A percentile compares a stretch with the other conserved stretches of the same genome.
These are phyloP conservation scores for Tetrapyrgos nigripes DNA, from an alignment of 1,284 basidiomycete species.

Conservation along the genomic window DNA sequence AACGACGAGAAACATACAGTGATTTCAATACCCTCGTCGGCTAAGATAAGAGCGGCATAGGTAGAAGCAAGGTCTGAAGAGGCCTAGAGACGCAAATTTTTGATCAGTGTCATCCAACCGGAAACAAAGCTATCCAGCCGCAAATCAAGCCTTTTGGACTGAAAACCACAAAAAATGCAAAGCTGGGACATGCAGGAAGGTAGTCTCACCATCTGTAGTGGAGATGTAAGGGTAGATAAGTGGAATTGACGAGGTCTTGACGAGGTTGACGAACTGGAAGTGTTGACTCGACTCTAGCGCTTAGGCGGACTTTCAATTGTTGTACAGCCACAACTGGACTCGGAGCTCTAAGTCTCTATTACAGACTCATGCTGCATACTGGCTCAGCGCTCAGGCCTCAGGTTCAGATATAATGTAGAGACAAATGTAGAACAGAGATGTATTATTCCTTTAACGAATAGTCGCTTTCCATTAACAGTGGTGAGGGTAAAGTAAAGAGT, in stretches of 20 bases:
- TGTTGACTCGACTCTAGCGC: not conserved
- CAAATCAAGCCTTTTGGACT: not conserved
- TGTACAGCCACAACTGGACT: not conserved
- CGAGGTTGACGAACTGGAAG: not conserved
- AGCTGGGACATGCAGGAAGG: not conserved
- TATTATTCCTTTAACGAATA: too few relatives aligned
- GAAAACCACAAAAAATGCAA: not conserved
- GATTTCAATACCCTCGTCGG: conserved; percentile 96
- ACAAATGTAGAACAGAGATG: too few relatives aligned
- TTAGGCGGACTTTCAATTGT: not conserved
- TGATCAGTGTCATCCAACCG: conserved; percentile 7
- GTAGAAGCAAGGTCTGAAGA: conserved; percentile 83
- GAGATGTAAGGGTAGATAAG: not conserved
- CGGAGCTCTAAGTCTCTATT: too few relatives aligned
- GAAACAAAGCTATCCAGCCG: conserved; percentile 3
- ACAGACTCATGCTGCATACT: too few relatives aligned
- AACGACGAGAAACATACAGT: conserved; percentile 72
- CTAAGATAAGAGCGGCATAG: conserved; percentile 95
- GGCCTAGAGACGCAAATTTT: conserved; percentile 46
- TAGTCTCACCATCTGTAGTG: not conserved
- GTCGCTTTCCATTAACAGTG: too few relatives aligned
- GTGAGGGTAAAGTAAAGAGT: not conserved
- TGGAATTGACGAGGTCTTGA: not conserved
- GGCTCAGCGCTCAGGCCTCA: too few relatives aligned
- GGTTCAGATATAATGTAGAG: too few relatives aligned